Conservation (phyloP, 257 asterid genomes). For the Buddleja alternifolia region DNA sequence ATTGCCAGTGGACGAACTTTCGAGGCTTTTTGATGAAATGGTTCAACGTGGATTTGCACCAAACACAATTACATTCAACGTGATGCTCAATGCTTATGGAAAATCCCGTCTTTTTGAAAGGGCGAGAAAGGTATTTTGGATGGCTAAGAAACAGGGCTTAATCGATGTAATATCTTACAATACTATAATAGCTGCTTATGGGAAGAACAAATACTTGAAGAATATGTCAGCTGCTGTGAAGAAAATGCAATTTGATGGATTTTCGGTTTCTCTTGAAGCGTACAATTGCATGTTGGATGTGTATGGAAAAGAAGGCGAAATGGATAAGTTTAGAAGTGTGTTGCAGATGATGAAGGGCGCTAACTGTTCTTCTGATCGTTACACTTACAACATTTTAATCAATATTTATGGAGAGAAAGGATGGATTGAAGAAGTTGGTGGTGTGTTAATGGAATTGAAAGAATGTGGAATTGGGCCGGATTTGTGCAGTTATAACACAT, state of each 20-base stretch:
- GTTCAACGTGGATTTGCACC: conserved; percentile 72
- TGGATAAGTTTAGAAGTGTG: conserved; percentile 79
- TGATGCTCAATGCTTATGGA: conserved; percentile 79
- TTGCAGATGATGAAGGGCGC: conserved; percentile 79
- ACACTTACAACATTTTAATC: conserved; percentile 76
- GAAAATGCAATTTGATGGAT: conserved; percentile 81
- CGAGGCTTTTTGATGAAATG: conserved; percentile 84
- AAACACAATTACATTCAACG: conserved; percentile 68
- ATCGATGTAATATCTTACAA: conserved; percentile 79
- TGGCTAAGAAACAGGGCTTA: conserved; percentile 75
- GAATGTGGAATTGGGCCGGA: conserved; percentile 66
- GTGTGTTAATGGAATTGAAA: conserved; percentile 59
- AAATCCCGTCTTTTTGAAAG: conserved; percentile 71
- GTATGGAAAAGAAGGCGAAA: conserved; percentile 89
- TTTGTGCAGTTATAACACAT: conserved; percentile 83
- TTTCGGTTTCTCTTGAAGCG: conserved; percentile 85
- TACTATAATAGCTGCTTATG: conserved; percentile 86
- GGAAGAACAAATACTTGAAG: conserved; percentile 63
- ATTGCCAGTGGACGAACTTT: conserved; percentile 87
- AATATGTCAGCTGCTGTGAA: conserved; percentile 73
- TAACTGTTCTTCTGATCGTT: conserved; percentile 56
- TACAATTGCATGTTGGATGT: conserved; percentile 91
- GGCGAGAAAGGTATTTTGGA: conserved; percentile 66
- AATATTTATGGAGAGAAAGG: conserved; percentile 79
- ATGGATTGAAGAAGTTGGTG: conserved; percentile 79